Conservation (phyloP, 129 eudicot species). For the Scalesia atractyloides region DNA sequence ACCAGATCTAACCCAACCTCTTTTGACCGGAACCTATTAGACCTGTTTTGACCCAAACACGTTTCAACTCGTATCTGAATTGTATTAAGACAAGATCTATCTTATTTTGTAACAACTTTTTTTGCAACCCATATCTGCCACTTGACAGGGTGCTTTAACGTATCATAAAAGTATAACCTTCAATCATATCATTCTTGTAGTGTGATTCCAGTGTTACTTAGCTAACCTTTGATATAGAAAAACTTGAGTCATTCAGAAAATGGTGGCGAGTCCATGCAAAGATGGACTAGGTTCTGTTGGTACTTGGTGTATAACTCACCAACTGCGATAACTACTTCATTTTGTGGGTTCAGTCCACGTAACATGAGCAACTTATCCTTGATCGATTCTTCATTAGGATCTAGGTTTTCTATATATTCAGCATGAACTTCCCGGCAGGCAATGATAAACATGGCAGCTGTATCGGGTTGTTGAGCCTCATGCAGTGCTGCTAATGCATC, state of each 20-base stretch:
- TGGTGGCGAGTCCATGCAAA: slow-evolving; percentile 91
- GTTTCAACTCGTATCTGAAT: too few species aligned
- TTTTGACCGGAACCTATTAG: too few species aligned
- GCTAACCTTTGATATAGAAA: neutral
- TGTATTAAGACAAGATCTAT: neutral
- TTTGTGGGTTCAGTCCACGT: slow-evolving; percentile 67
- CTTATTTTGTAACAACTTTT: neutral
- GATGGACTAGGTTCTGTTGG: slow-evolving; percentile 83
- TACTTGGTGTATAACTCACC: slow-evolving; percentile 77
- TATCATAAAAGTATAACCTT: neutral
- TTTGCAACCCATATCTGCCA: neutral
- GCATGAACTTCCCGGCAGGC: slow-evolving; percentile 76
- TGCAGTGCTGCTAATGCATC: slow-evolving; percentile 90
- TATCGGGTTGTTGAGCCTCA: slow-evolving; percentile 87
- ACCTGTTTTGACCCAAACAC: neutral
- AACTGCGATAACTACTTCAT: slow-evolving; percentile 73
- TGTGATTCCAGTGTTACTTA: neutral
- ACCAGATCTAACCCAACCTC: too few species aligned
- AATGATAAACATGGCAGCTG: slow-evolving; percentile 88
- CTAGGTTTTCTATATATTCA: slow-evolving; percentile 55
- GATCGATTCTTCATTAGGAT: slow-evolving; percentile 53
- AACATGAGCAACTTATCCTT: slow-evolving; percentile 55
- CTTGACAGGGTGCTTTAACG: neutral
- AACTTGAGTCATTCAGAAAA: slow-evolving; percentile 41
- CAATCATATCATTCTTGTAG: slow-evolving; percentile 3